Conservation (phyloP, 2,329 filamentous ascomycete genomes). For the Cladophialophora exuberans region DNA sequence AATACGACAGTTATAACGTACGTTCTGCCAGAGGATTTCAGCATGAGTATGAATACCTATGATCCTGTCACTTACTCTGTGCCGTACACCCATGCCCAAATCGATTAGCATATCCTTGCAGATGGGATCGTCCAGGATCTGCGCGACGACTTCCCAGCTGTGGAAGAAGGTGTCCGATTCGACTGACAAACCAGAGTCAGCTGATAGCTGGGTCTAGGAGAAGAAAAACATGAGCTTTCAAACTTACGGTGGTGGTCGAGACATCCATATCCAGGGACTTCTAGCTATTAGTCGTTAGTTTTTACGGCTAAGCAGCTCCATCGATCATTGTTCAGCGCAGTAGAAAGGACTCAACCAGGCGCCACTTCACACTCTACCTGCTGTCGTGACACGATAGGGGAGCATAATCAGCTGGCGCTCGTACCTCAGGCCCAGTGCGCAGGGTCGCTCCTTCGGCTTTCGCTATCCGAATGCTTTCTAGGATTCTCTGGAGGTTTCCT, state of each 20-base stretch:
- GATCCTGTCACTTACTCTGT: conserved; percentile 17
- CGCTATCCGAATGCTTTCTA: conserved; percentile 63
- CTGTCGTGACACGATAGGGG: not conserved
- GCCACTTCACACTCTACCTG: conserved; percentile 52
- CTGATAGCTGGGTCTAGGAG: conserved; percentile 39
- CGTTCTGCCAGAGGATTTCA: conserved; percentile 43
- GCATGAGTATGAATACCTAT: not conserved
- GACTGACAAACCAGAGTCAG: conserved; percentile 43
- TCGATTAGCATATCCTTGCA: conserved; percentile 70
- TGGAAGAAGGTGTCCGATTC: conserved; percentile 59
- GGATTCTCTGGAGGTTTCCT: conserved; percentile 66
- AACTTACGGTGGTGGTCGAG: conserved; percentile 63
- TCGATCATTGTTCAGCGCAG: not conserved
- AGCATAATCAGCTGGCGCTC: not conserved
- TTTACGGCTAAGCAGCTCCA: not conserved
- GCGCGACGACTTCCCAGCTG: conserved; percentile 64
- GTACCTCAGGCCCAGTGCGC: conserved; percentile 57
- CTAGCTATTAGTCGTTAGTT: conserved; percentile 39
- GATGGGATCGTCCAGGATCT: conserved; percentile 63
- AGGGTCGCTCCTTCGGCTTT: conserved; percentile 65
- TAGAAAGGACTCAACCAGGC: too few relatives aligned
- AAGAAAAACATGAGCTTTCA: conserved; percentile 46
- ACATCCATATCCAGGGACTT: conserved; percentile 66
- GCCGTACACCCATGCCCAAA: conserved; percentile 35
- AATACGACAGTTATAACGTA: conserved; percentile 69